Conservation (phyloP, 352 stramenopile genomes). For the Globisporangium emineosum region DNA sequence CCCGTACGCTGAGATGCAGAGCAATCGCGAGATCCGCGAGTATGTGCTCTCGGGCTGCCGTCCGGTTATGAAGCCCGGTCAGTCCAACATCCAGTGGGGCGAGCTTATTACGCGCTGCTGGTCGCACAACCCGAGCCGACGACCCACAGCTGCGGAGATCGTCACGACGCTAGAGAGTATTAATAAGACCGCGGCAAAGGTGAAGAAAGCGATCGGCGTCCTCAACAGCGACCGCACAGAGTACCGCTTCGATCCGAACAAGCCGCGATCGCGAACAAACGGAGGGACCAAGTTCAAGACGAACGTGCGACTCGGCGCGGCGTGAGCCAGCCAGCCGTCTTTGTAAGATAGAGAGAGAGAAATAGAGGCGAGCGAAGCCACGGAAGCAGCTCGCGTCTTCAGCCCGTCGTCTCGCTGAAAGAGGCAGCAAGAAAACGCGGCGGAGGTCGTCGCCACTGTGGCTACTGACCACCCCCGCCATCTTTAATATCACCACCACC, state of each 20-base stretch:
- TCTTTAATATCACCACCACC: conserved; percentile 8
- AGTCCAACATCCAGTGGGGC: conserved; percentile 82
- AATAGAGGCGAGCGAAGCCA: conserved; percentile 5
- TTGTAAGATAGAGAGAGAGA: conserved; percentile 24
- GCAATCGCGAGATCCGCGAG: conserved; percentile 70
- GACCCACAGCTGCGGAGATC: conserved; percentile 77
- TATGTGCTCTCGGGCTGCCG: conserved; percentile 74
- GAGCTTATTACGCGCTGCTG: conserved; percentile 84
- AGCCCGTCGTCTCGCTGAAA: background rate
- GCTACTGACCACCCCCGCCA: background rate
- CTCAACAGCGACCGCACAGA: conserved; percentile 81
- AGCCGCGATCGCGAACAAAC: conserved; percentile 44
- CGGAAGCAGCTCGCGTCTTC: background rate
- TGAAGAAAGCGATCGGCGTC: conserved; percentile 61
- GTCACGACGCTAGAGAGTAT: conserved; percentile 78
- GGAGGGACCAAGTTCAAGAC: conserved; percentile 39
- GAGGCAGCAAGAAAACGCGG: background rate
- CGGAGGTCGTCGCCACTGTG: conserved; percentile 1
- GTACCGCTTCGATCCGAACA: conserved; percentile 67
- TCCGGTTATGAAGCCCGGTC: conserved; percentile 70
- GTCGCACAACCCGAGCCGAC: conserved; percentile 68
- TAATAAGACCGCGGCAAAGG: conserved; percentile 64
- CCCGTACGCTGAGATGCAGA: conserved; percentile 63
- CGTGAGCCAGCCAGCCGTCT: conserved; percentile 4
- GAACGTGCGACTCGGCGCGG: conserved; percentile 60